Evolutionary conservation across 805 yeast genomes (phyloP), one percentile per base, ranked within the genome.

Genomic region (Suhomyces faveliae): DNA sequence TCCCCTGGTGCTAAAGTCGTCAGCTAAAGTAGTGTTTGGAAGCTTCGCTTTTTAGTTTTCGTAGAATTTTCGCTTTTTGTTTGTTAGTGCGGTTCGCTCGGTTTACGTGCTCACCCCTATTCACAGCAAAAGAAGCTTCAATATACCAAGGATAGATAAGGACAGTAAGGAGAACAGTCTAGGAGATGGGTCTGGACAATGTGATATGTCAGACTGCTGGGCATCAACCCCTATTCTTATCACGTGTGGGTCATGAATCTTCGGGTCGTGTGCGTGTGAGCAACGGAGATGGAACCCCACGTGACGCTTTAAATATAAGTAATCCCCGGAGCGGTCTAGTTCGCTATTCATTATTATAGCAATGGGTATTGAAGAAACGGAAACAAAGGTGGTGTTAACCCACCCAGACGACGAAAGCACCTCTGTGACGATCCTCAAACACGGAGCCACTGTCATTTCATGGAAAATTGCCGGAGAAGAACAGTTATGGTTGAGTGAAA

Each of bases 361-460:
- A 45, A 85, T 86, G 91, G 63, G 87, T 17, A 78, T 89, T 40
- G 83, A 84, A 70, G 85, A 84, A 58, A 74, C 80, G 22, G 89
- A 78, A 27, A 79, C 76, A 40, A 77, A 76, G 53, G 92, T 89
- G 25, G 65, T 79, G 4, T 54, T 89, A 22, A 74, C 84, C 1
- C 82, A 77, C 46, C 84, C 84, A 19, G 67, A 69, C 4, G 71
- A 78, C 52, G 66, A 77, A 2, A 57, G 64, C 29, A 80, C 94
- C 15, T 63, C 71, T 13, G 89, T 81, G n/a, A 78, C 81, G 46
- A 78, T 94, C 49, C 77, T 94, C 49, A 83, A 85, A 51, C 88
- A 80, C 56, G 99, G 99, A 27, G 99, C 98, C 47, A 88, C 91
- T 17, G 83, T 91, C 3, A 66, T 80, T 27, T 87, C 96, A 1